phyloP scores from a whole-genome alignment of 2,329 filamentous ascomycete species.

The Fusarium sp. region DNA sequence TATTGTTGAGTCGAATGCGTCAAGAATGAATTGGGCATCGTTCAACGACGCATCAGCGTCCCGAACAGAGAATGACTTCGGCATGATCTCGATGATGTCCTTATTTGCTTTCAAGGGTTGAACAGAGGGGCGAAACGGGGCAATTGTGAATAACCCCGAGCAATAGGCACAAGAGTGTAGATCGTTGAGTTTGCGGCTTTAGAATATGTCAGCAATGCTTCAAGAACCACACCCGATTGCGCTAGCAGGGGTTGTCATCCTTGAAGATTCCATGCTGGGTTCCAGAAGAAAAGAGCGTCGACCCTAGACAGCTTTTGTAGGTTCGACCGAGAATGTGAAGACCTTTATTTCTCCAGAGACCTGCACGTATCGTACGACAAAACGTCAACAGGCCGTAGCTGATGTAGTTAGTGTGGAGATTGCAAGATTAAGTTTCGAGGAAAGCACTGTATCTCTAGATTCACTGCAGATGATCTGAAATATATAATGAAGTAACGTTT shows the following conservation, averaged over 20 bases:
- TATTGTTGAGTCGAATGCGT: slow-evolving; percentile 47
- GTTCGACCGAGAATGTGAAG: slow-evolving; percentile 9
- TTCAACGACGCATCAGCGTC: slow-evolving; percentile 34
- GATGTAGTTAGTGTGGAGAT: not conserved
- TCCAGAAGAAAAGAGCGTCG: slow-evolving; percentile 21
- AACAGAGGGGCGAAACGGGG: not conserved
- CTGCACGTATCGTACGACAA: not conserved
- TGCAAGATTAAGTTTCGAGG: not conserved
- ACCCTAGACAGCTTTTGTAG: slow-evolving; percentile 2
- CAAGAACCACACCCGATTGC: slow-evolving; percentile 19
- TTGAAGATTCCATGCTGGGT: slow-evolving; percentile 17
- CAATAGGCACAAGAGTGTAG: not conserved
- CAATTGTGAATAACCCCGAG: not conserved
- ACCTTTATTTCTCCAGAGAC: not conserved
- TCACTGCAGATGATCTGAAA: not conserved
- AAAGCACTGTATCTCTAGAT: not conserved
- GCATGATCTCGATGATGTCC: slow-evolving; percentile 24
- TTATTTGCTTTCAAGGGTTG: not conserved
- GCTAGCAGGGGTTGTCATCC: slow-evolving; percentile 42
- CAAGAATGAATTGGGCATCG: slow-evolving; percentile 47
- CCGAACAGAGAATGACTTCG: slow-evolving; percentile 41
- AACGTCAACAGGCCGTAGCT: not conserved
- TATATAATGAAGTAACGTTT: not conserved
- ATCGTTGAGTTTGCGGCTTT: slow-evolving; percentile 17
- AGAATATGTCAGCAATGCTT: slow-evolving; percentile 17